Evolutionary conservation across 2,329 filamentous ascomycete genomes (phyloP), one percentile per base, ranked within the genome.

Genomic region (Fusarium acutatum): DNA sequence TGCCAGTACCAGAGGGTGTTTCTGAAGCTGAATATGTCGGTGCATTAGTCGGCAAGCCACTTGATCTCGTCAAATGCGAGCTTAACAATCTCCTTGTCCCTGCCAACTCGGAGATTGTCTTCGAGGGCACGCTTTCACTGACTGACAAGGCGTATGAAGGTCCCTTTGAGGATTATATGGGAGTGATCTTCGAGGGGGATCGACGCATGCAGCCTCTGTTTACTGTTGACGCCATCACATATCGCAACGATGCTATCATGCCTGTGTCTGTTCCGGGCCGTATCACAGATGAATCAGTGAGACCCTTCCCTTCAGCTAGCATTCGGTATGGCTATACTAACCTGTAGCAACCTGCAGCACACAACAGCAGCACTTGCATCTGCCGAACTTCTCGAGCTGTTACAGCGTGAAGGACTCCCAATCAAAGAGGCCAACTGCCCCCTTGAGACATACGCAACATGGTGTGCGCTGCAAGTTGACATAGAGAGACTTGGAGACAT

Each of bases 281-380:
- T 9, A 56, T 62, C 17, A 62, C 59, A 14, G 59, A 62, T 14
- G 59, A 62, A 46, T 62, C 50, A 10, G 59, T 62, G 4, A 58
- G 38, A 34, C 3, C 6, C 5, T 7, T 28, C 18, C 22, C n/a
- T 20, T 5, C 17, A 26, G 26, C 8, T 17, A n/a, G 20, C 3
- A 35, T 26, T 20, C 1, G 1, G 3, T 5, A 22, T 17, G 9
- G 6, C 11, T 9, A 34, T 43, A 7, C 28, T 57, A 17, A 57
- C 0, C 6, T 2, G 1, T 1, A 22, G 4, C 7, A n/a, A 0
- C 1, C 20, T 18, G 1, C 38, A 57, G 53, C 53, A 57, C n/a
- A 57, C 53, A 57, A 57, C 53, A 7, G 53, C 53, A 6, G 53
- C 53, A 17, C 53, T 57, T 34, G 53, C 53, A 57, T 57, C 53